A percentile compares a stretch with the other conserved stretches of the same genome.
These are phyloP conservation scores for Clarireedia homoeocarpa DNA, from an alignment of 2,329 filamentous ascomycete genomes.

Conservation along the genomic window DNA sequence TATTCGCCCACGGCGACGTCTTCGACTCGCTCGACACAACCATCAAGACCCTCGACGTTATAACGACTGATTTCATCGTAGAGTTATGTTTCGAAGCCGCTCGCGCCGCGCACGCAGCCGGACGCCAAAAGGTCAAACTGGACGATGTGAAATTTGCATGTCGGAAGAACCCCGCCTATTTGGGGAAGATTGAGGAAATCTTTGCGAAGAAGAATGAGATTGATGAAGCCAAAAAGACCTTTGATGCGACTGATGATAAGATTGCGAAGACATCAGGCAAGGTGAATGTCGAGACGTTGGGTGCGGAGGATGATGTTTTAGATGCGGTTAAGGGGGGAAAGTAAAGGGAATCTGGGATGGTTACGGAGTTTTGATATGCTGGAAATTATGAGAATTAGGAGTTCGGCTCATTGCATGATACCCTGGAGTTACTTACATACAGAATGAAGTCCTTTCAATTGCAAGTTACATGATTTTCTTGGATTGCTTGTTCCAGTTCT, in stretches of 20 bases:
- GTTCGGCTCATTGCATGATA: too few relatives aligned
- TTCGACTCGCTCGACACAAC: constrained; percentile 74
- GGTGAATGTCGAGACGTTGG: constrained; percentile 42
- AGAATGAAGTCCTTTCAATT: too few relatives aligned
- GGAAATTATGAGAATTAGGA: too few relatives aligned
- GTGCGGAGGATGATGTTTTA: constrained; percentile 44
- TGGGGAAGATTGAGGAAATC: constrained; percentile 85
- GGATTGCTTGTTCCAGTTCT: too few relatives aligned
- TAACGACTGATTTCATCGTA: constrained; percentile 93
- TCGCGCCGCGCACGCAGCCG: constrained; percentile 73
- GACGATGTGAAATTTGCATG: constrained; percentile 97
- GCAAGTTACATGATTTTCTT: too few relatives aligned
- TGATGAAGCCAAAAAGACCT: constrained; percentile 71
- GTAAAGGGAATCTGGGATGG: constrained; percentile 3
- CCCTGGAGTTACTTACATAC: too few relatives aligned
- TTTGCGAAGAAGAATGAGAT: constrained; percentile 83
- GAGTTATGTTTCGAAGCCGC: constrained; percentile 88
- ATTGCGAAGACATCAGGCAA: constrained; percentile 43
- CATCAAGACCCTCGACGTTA: constrained; percentile 82
- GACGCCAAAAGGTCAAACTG: constrained; percentile 94
- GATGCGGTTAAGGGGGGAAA: constrained; percentile 29
- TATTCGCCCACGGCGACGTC: constrained; percentile 75
- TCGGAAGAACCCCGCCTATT: constrained; percentile 72
- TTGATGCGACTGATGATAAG: constrained; percentile 60
- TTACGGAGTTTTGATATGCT: too few relatives aligned